Evolutionary conservation across 1,139 yeast genomes (phyloP), one percentile per base, ranked within the genome.

Genomic region (Pichia kudriavzevii): DNA sequence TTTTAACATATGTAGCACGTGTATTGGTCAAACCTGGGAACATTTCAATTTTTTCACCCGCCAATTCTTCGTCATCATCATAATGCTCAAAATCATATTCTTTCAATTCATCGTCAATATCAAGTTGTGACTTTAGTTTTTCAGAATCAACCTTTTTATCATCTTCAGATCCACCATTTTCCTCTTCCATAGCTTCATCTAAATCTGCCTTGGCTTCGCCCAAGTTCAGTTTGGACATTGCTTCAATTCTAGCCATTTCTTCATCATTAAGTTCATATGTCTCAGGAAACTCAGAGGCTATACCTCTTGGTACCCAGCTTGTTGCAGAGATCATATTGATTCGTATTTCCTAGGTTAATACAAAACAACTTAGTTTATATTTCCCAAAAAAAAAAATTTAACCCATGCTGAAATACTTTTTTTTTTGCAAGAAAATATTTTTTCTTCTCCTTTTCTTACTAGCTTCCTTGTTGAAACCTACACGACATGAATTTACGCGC

Each of bases 271-370:
- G 64, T 48, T 84, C 95, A 53, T 85, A 87, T 55, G 82, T 75
- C 49, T 77, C 84, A 4, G 98, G 98, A 55, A 80, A 83, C 58
- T 88, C 96, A 26, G 94, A 74, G 20, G 98, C 94, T 58, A 72
- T 82, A 9, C 99, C 99, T 53, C 95, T 74, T 32, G 97, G 97
- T 22, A 91, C 95, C 97, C 98, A 91, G 34, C 80, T 66, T 34
- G 93, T 79, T 22, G 96, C 81, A 33, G 98, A 87, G 47, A 91
- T 79, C 95, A 93, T 87, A 18, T 9, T 25, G 18, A 7, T 9
- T 18, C 17, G 15, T n/a, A 9, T 15, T 15, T 15, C 15, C 6
- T 9, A 24, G 6, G 4, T 10, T 14, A 24, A 5, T 11, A 5
- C 15, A 7, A 12, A 26, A 7, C 11, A 11, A 15, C 4, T 16